A percentile compares a stretch with the other conserved stretches of the same genome.
phyloP scores from a whole-genome alignment of 164 flowering plant species.

The Brasenia schreberi region DNA sequence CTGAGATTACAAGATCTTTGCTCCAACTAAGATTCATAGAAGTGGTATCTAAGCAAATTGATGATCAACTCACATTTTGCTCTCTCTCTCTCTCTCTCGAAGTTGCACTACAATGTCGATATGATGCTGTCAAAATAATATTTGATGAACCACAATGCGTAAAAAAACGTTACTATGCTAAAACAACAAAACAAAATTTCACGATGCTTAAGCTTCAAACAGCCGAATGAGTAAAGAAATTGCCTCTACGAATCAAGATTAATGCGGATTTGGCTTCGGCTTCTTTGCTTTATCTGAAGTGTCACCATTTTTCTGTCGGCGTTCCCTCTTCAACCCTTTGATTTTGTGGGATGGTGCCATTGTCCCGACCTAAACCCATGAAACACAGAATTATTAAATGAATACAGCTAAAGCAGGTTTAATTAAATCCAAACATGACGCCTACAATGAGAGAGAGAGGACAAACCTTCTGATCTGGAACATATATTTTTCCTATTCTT shows the following conservation, averaged over 20 bases:
- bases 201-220: no score
- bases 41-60: no score
- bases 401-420: not conserved
- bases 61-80: no score
- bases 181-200: no score
- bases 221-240: no score
- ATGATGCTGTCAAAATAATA: no score
- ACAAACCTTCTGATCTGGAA: slow-evolving; percentile 82
- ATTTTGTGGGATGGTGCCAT: slow-evolving; percentile 34
- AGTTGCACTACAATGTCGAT: no score
- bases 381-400: not conserved
- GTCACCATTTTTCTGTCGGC: slow-evolving; percentile 39
- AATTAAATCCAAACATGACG: not conserved
- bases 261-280: slow-evolving; percentile 26
- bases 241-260: not conserved
- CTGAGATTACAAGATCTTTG: no score
- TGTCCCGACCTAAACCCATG: slow-evolving; percentile 36
- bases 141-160: no score
- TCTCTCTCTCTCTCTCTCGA: no score
- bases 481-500: slow-evolving; percentile 63
- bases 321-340: slow-evolving; percentile 79
- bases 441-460: not conserved
- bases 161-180: no score
- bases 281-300: slow-evolving; percentile 23
- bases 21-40: no score